phyloP scores from a whole-genome alignment of 2,329 filamentous ascomycete species.

The Pyrenochaeta sp. region DNA sequence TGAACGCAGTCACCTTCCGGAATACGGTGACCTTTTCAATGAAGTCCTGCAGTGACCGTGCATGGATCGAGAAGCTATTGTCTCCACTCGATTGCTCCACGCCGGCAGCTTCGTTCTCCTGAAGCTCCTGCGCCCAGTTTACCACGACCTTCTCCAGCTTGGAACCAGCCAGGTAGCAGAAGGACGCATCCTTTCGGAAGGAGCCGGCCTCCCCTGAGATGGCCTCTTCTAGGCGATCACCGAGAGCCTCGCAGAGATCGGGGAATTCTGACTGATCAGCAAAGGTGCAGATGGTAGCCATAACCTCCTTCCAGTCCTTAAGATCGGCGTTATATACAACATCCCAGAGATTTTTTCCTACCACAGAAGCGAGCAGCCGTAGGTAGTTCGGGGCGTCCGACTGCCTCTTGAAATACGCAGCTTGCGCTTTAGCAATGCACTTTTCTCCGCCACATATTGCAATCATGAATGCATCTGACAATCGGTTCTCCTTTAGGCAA shows the following conservation, averaged over 20 bases:
- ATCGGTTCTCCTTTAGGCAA: conserved; percentile 84
- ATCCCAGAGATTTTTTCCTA: conserved; percentile 97
- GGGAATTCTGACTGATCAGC: conserved; percentile 90
- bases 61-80: conserved; percentile 91
- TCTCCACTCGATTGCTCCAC: conserved; percentile 74
- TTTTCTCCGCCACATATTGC: conserved; percentile 95
- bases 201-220: conserved; percentile 60
- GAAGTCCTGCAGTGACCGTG: conserved; percentile 85
- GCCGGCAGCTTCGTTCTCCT: conserved; percentile 80
- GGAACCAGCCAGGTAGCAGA: conserved; percentile 95
- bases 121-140: conserved; percentile 91
- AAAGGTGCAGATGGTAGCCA: conserved; percentile 95
- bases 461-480: conserved; percentile 97
- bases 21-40: conserved; percentile 99
- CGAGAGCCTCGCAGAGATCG: conserved; percentile 92
- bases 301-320: conserved; percentile 93
- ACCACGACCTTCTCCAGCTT: conserved; percentile 96
- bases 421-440: conserved; percentile 91
- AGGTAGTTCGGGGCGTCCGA: conserved; percentile 88
- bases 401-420: conserved; percentile 86
- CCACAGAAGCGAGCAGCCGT: conserved; percentile 87
- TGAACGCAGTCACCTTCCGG: conserved; percentile 90
- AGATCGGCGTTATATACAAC: conserved; percentile 96
- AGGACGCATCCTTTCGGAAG: conserved; percentile 84
- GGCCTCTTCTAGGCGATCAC: conserved; percentile 84